Percentiles rank a stretch among this genome's conserved stretches.
phyloP scores from a whole-genome alignment of 192 early-diverging fungal genomes.

The Lunasporangiospora selenospora region DNA sequence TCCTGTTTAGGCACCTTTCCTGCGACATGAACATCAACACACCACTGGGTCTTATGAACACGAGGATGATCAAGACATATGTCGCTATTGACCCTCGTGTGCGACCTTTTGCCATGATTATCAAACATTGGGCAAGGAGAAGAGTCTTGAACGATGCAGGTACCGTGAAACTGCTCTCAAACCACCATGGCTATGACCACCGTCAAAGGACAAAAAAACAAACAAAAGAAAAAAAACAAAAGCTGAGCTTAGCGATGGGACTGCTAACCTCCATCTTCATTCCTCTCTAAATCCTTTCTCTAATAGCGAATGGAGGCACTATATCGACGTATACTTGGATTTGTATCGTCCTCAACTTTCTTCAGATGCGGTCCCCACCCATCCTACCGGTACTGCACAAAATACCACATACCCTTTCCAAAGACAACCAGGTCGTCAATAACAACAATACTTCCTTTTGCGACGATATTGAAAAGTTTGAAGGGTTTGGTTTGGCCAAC shows the following conservation, averaged over 20 bases:
- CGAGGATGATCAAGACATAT: slow-evolving; percentile 88
- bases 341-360: slow-evolving; percentile 90
- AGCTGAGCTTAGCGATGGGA: too few species aligned
- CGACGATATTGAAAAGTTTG: slow-evolving; percentile 68
- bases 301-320: slow-evolving; percentile 88
- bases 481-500: slow-evolving; percentile 74
- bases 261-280: too few species aligned
- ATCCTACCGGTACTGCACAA: slow-evolving; percentile 89
- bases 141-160: slow-evolving; percentile 90
- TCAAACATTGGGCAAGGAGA: slow-evolving; percentile 93
- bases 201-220: too few species aligned
- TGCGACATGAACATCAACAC: slow-evolving; percentile 98
- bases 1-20: slow-evolving; percentile 73
- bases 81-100: slow-evolving; percentile 88
- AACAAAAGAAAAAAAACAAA: too few species aligned
- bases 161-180: too few species aligned
- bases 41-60: slow-evolving; percentile 88
- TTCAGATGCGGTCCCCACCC: slow-evolving; percentile 89
- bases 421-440: slow-evolving; percentile 45
- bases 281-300: too few species aligned
- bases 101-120: slow-evolving; percentile 87
- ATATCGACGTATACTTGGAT: slow-evolving; percentile 96
- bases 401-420: slow-evolving; percentile 35
- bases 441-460: slow-evolving; percentile 79
- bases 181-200: too few species aligned